Base-by-base conservation (phyloP, 1,284 basidiomycete genomes). In the Pseudozyma hubeiensis region DNA sequence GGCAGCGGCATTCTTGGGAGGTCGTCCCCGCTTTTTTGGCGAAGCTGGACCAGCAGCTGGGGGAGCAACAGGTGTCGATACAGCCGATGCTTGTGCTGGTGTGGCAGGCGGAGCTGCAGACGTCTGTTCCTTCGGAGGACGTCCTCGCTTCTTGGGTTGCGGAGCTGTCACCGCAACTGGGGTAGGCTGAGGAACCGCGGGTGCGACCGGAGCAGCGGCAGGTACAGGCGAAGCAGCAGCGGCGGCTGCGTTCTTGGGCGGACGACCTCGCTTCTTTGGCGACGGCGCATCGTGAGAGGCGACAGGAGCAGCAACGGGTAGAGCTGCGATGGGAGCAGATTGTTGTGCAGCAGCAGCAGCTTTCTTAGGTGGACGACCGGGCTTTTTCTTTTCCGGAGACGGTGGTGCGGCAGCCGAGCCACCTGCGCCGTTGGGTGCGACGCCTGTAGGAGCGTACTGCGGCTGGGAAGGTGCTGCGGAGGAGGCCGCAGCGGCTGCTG, bases 11-110 rank as follows among this genome's bases (percentile, higher is more conserved):
- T 44, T 34, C 43, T 65, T 65, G 43, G 57, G 53, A 7, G 64
- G 64, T n/a, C 64, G 56, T 41, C 64, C 64, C 30, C 64, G 64
- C 64, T 65, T 65, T 39, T 65, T 65, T 16, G 56, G 63, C n/a
- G 63, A 53, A 60, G 57, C 43, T 7, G 44, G 46, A 34, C 45
- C 40, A 4, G 47, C n/a, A 37, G 40, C 52, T 9, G 46, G 31
- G 11, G 48, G 59, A 37, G 52, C 52, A 29, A 46, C 41, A 16
- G 53, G 53, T 13, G 53, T 31, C 19, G 61, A 39, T 13, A 14
- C 19, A 11, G 24, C 19, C 16, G 53, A 11, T 29, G 19, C 31
- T 14, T 31, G 40, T 4, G 24, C 41, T 3, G 61, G 53, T 35
- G 37, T 44, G n/a, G 14, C 16, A 29, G 44, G 29, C 40, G 13